A percentile compares a stretch with the other conserved stretches of the same genome.
Conservation (phyloP, 345 rosid genomes). For the Gossypium turneri region DNA sequence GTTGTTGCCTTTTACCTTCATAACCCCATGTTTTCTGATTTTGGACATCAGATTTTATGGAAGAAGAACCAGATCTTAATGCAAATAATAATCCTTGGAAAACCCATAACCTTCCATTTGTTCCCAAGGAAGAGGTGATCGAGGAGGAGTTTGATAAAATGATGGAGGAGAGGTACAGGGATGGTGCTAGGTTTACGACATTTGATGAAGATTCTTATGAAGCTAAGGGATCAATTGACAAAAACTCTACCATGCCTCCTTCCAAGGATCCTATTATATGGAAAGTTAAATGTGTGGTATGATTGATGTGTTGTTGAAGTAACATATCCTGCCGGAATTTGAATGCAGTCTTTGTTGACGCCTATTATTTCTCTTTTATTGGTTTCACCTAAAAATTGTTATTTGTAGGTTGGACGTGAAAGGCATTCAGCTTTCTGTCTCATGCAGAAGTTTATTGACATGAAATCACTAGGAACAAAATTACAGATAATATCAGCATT, state of each 20-base stretch:
- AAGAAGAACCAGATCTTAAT: slow-evolving; percentile 41
- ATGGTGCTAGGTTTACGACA: slow-evolving; percentile 42
- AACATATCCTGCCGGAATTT: neutral
- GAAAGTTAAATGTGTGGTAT: slow-evolving; percentile 94
- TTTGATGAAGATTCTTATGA: slow-evolving; percentile 60
- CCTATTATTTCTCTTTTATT: neutral
- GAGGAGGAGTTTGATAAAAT: slow-evolving; percentile 82
- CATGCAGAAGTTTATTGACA: slow-evolving; percentile 89
- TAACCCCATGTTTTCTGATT: slow-evolving; percentile 1
- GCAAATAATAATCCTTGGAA: slow-evolving; percentile 40
- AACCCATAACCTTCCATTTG: slow-evolving; percentile 33
- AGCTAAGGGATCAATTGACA: slow-evolving; percentile 47
- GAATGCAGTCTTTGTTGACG: neutral
- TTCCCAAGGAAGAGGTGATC: slow-evolving; percentile 78
- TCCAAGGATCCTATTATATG: slow-evolving; percentile 64
- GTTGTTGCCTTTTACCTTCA: neutral
- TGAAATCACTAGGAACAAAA: slow-evolving; percentile 54
- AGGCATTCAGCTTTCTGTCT: slow-evolving; percentile 75
- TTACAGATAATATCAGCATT: slow-evolving; percentile 70
- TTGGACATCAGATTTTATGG: slow-evolving; percentile 40
- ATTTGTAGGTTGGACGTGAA: slow-evolving; percentile 74
- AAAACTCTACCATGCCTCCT: slow-evolving; percentile 44
- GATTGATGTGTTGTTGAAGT: neutral
- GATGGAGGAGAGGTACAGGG: slow-evolving; percentile 76
- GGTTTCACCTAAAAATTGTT: slow-evolving; percentile 21